These are phyloP conservation scores for Trichoderma sp. DNA, from an alignment of 2,329 filamentous ascomycete genomes.

Conservation along the genomic window DNA sequence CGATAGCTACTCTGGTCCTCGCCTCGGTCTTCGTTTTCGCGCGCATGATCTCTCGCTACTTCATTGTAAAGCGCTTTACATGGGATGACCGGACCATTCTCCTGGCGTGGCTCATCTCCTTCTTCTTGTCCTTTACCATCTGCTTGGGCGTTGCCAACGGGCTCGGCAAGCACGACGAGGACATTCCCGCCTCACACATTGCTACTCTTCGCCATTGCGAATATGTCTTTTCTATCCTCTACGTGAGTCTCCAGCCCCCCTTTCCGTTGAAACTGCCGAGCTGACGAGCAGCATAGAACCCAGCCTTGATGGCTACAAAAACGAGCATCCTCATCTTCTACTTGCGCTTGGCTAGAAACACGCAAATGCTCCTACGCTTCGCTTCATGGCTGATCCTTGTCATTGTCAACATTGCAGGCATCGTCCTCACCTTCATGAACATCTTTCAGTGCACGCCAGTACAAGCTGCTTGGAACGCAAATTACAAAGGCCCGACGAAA, in stretches of 20 bases:
- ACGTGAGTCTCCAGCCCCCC: conserved; percentile 47
- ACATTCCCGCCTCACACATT: conserved; percentile 58
- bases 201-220: conserved; percentile 58
- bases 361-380: conserved; percentile 73
- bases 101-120: conserved; percentile 72
- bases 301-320: conserved; percentile 86
- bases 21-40: conserved; percentile 75
- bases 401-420: conserved; percentile 76
- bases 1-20: conserved; percentile 67
- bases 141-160: conserved; percentile 65
- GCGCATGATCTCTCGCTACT: conserved; percentile 71
- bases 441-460: conserved; percentile 83
- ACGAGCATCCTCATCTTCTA: conserved; percentile 93
- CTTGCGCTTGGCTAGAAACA: conserved; percentile 76
- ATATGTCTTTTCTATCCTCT: conserved; percentile 67
- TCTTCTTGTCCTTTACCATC: conserved; percentile 68
- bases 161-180: conserved; percentile 65
- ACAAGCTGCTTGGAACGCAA: conserved; percentile 64
- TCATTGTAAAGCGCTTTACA: conserved; percentile 70
- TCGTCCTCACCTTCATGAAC: conserved; percentile 81
- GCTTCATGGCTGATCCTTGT: conserved; percentile 78
- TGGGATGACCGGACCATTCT: conserved; percentile 83
- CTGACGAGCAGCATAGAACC: conserved; percentile 61
- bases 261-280: background rate
- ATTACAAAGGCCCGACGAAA: conserved; percentile 38